These are phyloP conservation scores for Thelephora terrestris DNA, from an alignment of 1,284 basidiomycete genomes.

Conservation along the genomic window DNA sequence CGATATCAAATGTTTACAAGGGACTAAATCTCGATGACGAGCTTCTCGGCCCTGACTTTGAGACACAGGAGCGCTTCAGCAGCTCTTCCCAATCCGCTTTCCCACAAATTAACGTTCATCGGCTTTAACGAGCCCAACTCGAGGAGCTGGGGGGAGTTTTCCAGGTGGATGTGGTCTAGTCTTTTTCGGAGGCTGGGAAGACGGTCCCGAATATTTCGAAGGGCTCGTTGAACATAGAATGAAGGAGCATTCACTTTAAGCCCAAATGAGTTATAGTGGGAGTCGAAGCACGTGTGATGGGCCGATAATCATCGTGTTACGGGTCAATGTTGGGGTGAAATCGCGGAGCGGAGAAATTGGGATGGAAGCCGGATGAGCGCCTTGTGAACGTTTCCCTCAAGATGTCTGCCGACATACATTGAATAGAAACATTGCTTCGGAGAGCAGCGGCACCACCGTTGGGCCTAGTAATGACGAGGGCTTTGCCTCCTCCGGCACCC, in stretches of 20 bases:
- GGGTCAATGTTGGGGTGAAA: too few relatives aligned
- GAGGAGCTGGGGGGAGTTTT: constrained; percentile 13
- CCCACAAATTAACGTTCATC: constrained; percentile 14
- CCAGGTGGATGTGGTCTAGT: constrained; percentile 8
- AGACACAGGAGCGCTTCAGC: constrained; percentile 13
- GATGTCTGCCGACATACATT: too few relatives aligned
- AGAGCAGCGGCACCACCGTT: too few relatives aligned
- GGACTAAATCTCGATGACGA: constrained; percentile 8
- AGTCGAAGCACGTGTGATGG: background rate
- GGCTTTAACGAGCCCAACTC: constrained; percentile 12
- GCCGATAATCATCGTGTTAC: background rate
- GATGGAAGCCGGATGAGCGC: too few relatives aligned
- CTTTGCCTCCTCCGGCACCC: too few relatives aligned
- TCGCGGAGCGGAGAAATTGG: too few relatives aligned
- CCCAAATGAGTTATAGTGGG: background rate
- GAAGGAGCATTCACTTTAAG: constrained; percentile 12
- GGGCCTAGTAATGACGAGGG: too few relatives aligned
- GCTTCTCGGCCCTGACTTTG: constrained; percentile 17
- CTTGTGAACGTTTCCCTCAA: too few relatives aligned
- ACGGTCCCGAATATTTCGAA: too few relatives aligned
- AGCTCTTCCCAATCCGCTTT: constrained; percentile 13
- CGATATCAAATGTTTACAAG: too few relatives aligned
- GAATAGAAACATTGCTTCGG: too few relatives aligned
- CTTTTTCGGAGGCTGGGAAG: too few relatives aligned
- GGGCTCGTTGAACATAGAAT: constrained; percentile 5